Conservation (phyloP, 306 rosid species). For the Alnus rubra region DNA sequence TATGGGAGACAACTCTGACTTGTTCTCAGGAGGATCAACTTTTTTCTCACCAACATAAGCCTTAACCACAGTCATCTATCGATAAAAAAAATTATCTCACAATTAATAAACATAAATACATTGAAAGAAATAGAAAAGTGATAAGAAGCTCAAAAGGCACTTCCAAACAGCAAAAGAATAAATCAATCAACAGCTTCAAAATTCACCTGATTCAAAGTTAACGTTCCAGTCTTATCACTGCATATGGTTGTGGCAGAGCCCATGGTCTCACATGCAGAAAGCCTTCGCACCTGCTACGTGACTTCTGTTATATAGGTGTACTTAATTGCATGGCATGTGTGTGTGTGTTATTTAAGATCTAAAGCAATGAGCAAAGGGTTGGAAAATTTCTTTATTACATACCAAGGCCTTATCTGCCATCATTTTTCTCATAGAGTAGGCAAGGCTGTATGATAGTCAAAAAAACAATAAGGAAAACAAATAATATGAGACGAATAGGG, state of each 20-base stretch:
- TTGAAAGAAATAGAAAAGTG: too few species aligned
- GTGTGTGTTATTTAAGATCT: neutral
- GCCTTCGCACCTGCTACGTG: conserved; percentile 79
- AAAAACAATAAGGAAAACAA: neutral
- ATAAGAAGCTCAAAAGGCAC: neutral
- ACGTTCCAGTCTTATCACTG: conserved; percentile 95
- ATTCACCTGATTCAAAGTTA: conserved; percentile 72
- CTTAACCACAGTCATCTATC: conserved; percentile 82
- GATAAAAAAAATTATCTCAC: conserved; percentile 13
- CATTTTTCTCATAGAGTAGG: conserved; percentile 97
- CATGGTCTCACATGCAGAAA: conserved; percentile 98
- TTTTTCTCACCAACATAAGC: conserved; percentile 64
- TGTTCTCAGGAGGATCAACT: conserved; percentile 42
- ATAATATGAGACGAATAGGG: neutral
- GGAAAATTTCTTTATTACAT: conserved; percentile 28
- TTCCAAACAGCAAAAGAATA: neutral
- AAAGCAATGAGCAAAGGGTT: conserved; percentile 7
- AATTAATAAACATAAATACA: neutral
- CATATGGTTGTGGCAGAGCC: conserved; percentile 94
- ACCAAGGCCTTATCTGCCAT: conserved; percentile 98
- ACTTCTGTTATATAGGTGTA: conserved; percentile 13
- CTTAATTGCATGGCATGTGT: neutral
- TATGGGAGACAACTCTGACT: conserved; percentile 47
- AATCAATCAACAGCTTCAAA: conserved; percentile 13
- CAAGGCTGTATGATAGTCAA: conserved; percentile 57